Evolutionary conservation across 2,329 filamentous ascomycete genomes (phyloP), one percentile per base, ranked within the genome.

Genomic region (Microsporum canis): DNA sequence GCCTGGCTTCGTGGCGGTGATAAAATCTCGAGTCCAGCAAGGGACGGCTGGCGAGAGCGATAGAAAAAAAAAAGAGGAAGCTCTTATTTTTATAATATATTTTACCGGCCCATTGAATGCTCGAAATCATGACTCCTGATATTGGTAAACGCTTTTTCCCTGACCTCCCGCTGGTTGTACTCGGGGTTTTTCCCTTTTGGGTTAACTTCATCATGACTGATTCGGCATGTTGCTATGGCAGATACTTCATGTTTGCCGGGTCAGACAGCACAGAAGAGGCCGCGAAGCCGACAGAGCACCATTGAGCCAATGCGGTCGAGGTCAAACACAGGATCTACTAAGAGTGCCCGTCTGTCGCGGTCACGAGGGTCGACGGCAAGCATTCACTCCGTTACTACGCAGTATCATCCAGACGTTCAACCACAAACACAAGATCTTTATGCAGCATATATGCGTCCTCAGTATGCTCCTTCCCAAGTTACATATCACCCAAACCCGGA

Each of bases 311-410:
- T 72, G 65, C 70, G 73, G 61, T 71, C 74, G 47, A 73, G 75
- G 14, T 77, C 75, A 5, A 74, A 74, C 64, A 75, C 71, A 31
- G 66, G 70, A 59, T 63, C 73, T n/a, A 76, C 75, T 10, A 71
- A 73, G 58, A 71, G 68, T 63, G 71, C 69, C 66, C 73, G 72
- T 58, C 75, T 74, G 58, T 74, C 76, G 58, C 71, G 76, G 60
- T 79, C 77, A 38, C 70, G 76, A 69, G 76, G 75, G 38, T 78
- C 76, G 53, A 78, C 76, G 7, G 73, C 76, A 38, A 79, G 77
- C 64, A 74, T 78, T 57, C 76, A 78, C 63, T 78, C 77, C n/a
- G 76, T 71, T 63, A 75, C 73, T 14, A 76, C 75, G 43, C 74
- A 77, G 65, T 72, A 75, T 61, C 74, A 72, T 36, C 74, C 75